Base-by-base conservation (phyloP, 805 yeast genomes). In the Torulaspora maleeae region DNA sequence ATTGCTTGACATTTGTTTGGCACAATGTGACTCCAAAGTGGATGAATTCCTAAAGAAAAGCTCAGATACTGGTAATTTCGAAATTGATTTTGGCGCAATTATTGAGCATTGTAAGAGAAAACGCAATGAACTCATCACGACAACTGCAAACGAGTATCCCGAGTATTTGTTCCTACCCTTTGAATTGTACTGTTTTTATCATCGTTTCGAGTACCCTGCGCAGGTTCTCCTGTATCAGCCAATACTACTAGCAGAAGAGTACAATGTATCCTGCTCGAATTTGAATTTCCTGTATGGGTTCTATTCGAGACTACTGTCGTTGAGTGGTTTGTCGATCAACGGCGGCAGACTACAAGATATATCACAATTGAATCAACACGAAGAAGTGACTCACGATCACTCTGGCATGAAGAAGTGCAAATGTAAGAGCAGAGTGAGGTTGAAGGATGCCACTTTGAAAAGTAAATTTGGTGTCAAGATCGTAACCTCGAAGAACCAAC, bases 121-220 rank as follows among this genome's bases (percentile, higher is more conserved):
- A 27, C 57, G 58, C 24, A 48, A 42, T 34, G 54, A 53, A 16
- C 43, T 63, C 17, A 54, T 55, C 11, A 50, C 50, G 7, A 50
- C 56, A 3, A 57, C 61, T 1, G 56, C 53, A 10, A 62, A 53
- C 41, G 65, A 63, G 47, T 60, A 63, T 46, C 67, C 67, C 1
- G 67, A 62, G 39, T 62, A 55, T 51, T 48, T 64, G 36, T 52
- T 64, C 1, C 35, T 64, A 17, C 61, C 66, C 12, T 64, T 63
- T 50, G 69, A 64, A 49, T 54, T 65, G n/a, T 64, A 64, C 44
- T 64, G 66, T 45, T 64, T 63, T 43, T 61, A 59, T 36, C 65
- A 64, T 30, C 53, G 60, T 28, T 53, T 61, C 29, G 67, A 61
- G 41, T 63, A 52, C 49, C 69, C 69, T 2, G 63, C 63, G 2